Base-by-base conservation (phyloP, 2,329 filamentous ascomycete genomes). In the Pseudocercospora fuligena region DNA sequence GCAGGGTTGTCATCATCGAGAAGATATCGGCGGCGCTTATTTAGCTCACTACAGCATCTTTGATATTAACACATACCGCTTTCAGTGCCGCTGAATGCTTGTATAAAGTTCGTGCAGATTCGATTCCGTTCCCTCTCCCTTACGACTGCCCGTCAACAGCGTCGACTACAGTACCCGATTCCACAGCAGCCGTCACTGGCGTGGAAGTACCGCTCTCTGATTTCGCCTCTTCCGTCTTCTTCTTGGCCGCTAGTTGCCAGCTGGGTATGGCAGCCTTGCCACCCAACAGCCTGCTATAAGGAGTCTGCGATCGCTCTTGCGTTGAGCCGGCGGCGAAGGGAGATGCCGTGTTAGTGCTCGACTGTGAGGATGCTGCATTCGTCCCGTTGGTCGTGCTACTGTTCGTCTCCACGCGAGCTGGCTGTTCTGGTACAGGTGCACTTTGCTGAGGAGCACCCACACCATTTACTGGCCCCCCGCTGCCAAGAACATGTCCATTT, bases 201-300 rank as follows among this genome's bases (percentile, higher is more conserved):
- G 67, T 62, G 2, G 64, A 58, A 19, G 60, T 43, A 2, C 60
- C 66, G 27, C 57, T 64, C 5, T 67, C 63, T 3, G 63, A 61
- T 73, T 81, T 82, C 5, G 79, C 77, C 62, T 84, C 81, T 25
- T 78, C 81, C 63, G 78, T 81, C 77, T 82, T 81, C 69, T 81
- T 81, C 36, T 82, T 82, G 0, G 83, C 84, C 5, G 80, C 79
- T 78, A 86, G 78, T 73, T 86, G 84, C 84, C 84, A 86, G 5
- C 80, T 81, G 5, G 84, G 84, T 57, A 86, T 86, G 0, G 82
- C 79, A 3, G 82, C 81, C 57, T 73, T 73, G 23, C 72, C 73
- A n/a, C 72, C 70, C 29, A 77, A 71, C 33, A 71, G 58, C 43
- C 73, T 66, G 46, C 72, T 73, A 57, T 72, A 75, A 2, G 75